Base-by-base conservation (phyloP, 75 land plant genomes). In the Cunninghamia lanceolata region DNA sequence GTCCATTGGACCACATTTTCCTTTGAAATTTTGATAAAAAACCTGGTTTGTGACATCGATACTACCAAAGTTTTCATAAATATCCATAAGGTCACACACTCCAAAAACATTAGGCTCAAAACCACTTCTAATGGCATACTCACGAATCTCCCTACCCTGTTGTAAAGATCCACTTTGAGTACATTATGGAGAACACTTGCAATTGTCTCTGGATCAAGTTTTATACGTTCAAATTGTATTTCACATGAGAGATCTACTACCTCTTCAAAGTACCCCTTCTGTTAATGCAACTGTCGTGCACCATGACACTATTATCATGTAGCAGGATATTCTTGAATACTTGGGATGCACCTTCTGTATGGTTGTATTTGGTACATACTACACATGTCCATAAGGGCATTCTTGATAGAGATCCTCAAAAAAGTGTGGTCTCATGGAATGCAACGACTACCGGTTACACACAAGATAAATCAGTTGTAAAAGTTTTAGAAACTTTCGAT, bases 1-100 rank as follows among this genome's bases (percentile, higher is more conserved):
- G 90, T 94, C 91, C 92, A 92, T 52, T 90, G 53, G 2, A 91
- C 94, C 13, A 87, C 88, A 46, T 89, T 92, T 86, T 79, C 86
- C 3, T 30, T 3, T 1, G 42, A 75, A 66, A 91, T 89, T 73
- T 88, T 89, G 19, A 85, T 73, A 84, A 94, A 94, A 52, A 89
- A n/a, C 88, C 1, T 25, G 25, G 54, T 70, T 78, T 2, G 95
- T 91, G 15, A 87, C 89, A 30, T 21, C 68, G 43, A 90, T 10
- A 46, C 15, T 84, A 32, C 93, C 93, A 84, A 84, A 88, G 52
- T 89, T 92, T 45, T 87, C 88, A 56, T 92, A 94, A 89, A 89
- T 73, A 50, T 88, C 76, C 45, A 92, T 36, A 0, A 94, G 83
- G 17, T 32, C 71, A n/a, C 73, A n/a, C 73, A 30, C 73, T 32